Conservation (phyloP, 176 grass and related monocot species). For the maize (Zea mays) region DNA sequence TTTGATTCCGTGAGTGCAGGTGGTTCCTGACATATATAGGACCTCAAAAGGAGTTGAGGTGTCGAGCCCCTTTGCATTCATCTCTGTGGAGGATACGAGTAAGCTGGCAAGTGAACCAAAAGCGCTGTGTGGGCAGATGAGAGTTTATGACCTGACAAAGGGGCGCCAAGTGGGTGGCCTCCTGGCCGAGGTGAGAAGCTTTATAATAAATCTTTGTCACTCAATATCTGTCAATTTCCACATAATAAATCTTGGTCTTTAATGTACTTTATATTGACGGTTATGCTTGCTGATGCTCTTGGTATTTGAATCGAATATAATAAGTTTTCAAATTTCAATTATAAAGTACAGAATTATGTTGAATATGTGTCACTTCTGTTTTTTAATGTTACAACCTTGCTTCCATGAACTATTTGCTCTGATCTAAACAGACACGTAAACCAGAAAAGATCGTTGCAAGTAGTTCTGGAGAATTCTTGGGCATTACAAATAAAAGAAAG, state of each 20-base stretch:
- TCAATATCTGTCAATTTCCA: neutral
- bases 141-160: constrained; percentile 65
- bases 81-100: constrained; percentile 70
- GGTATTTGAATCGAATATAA: neutral
- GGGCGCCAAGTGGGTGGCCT: constrained; percentile 45
- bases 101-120: constrained; percentile 44
- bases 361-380: neutral
- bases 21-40: constrained; percentile 59
- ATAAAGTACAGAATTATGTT: neutral
- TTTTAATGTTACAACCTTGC: neutral
- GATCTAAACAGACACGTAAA: constrained; percentile 62
- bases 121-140: constrained; percentile 49
- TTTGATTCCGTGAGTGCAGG: constrained; percentile 46
- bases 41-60: constrained; percentile 41
- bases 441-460: constrained; percentile 56
- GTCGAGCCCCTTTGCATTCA: constrained; percentile 52
- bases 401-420: neutral
- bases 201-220: neutral
- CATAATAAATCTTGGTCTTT: neutral
- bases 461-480: constrained; percentile 72
- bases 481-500: constrained; percentile 61
- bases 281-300: neutral
- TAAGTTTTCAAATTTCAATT: constrained; percentile 4
- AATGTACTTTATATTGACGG: neutral
- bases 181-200: constrained; percentile 56